Percentiles rank a stretch among this genome's conserved stretches.
These are phyloP conservation scores for Paramecium pentaurelia DNA, from an alignment of 73 alveolate species.

Conservation along the genomic window DNA sequence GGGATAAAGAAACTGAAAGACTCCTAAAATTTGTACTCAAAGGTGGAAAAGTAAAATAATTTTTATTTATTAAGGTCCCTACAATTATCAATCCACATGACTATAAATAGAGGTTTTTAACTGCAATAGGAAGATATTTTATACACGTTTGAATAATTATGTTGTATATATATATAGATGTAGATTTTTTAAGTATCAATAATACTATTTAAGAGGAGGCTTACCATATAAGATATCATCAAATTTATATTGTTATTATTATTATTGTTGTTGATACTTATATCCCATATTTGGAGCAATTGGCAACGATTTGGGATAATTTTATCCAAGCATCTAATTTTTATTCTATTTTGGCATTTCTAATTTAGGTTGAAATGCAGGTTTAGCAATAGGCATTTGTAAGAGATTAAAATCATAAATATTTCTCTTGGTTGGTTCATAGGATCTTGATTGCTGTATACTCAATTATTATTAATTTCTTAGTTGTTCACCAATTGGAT, in stretches of 20 bases:
- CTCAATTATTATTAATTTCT: background rate
- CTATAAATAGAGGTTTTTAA: background rate
- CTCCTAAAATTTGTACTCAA: background rate
- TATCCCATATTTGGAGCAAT: constrained; percentile 23
- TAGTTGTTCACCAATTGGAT: background rate
- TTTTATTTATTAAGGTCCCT: background rate
- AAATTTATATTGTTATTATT: background rate
- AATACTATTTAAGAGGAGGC: constrained; percentile 11
- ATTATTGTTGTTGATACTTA: background rate
- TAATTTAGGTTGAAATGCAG: background rate
- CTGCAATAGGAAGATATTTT: background rate
- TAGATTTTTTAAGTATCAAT: background rate
- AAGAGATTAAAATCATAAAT: background rate
- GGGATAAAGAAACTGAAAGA: constrained; percentile 35
- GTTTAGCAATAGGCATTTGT: background rate
- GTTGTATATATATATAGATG: background rate
- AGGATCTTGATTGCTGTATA: background rate
- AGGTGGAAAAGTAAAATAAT: background rate
- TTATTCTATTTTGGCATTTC: constrained; percentile 23
- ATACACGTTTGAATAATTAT: background rate
- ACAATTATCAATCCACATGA: constrained; percentile 17
- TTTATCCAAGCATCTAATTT: background rate
- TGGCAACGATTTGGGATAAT: background rate
- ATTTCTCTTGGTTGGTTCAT: constrained; percentile 37
- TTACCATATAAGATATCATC: background rate